phyloP scores from a whole-genome alignment of 2,329 filamentous ascomycete species.

The Colletotrichum karsti region DNA sequence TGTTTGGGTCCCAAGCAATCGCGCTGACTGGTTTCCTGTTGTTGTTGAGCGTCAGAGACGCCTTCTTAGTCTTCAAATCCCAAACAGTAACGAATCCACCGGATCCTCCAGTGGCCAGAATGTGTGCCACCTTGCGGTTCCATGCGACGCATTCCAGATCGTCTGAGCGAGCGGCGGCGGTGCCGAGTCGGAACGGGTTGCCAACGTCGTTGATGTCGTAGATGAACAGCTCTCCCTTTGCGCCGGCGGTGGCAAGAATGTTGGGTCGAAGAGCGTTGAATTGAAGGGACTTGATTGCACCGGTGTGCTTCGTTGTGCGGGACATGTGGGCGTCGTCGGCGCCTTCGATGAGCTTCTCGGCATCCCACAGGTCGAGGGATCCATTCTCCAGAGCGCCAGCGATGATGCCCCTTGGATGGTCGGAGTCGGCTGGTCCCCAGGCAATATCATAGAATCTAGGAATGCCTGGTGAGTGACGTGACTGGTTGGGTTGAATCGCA shows the following conservation, averaged over 20 bases:
- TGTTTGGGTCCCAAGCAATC: slow-evolving; percentile 96
- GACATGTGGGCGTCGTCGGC: slow-evolving; percentile 81
- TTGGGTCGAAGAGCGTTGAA: slow-evolving; percentile 95
- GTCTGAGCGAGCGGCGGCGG: slow-evolving; percentile 86
- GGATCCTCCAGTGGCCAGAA: slow-evolving; percentile 90
- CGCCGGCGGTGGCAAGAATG: slow-evolving; percentile 89
- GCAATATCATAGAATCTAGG: slow-evolving; percentile 94
- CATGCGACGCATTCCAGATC: slow-evolving; percentile 97
- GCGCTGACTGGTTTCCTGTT: slow-evolving; percentile 94
- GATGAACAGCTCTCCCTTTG: slow-evolving; percentile 95
- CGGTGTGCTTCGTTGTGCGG: slow-evolving; percentile 88
- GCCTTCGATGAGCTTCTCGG: slow-evolving; percentile 70
- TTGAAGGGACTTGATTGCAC: slow-evolving; percentile 91
- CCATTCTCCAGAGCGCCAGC: slow-evolving; percentile 96
- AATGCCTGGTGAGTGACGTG: slow-evolving; percentile 8
- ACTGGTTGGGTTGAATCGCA: not conserved
- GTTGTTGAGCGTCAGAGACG: slow-evolving; percentile 94
- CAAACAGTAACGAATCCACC: slow-evolving; percentile 97
- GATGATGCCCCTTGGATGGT: slow-evolving; percentile 86
- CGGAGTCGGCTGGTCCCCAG: slow-evolving; percentile 85
- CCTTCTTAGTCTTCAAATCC: slow-evolving; percentile 98
- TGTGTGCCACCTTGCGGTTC: slow-evolving; percentile 98
- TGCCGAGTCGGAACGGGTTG: slow-evolving; percentile 89
- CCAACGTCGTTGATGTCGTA: slow-evolving; percentile 92
- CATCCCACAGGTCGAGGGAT: slow-evolving; percentile 92